phyloP scores from a whole-genome alignment of 306 rosid genomes.

The Lathyrus sativus region DNA sequence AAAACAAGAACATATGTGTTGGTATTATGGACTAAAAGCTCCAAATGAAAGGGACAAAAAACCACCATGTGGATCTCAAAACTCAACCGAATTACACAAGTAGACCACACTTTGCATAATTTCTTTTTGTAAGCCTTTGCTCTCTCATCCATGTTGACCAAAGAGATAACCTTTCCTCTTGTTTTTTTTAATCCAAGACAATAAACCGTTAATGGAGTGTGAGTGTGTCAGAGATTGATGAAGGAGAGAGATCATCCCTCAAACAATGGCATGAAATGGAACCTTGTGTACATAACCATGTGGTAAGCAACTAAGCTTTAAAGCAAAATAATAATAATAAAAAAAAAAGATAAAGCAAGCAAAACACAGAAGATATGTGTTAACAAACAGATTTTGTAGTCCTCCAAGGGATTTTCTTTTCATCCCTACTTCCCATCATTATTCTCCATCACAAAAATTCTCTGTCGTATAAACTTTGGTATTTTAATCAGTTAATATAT shows the following conservation, averaged over 20 bases:
- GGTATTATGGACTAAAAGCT: constrained; percentile 40
- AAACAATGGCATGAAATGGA: constrained; percentile 31
- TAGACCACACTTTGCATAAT: constrained; percentile 50
- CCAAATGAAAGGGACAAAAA: constrained; percentile 72
- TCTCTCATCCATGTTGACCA: constrained; percentile 38
- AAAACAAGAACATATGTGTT: background rate
- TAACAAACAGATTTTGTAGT: constrained; percentile 90
- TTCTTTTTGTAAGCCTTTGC: constrained; percentile 23
- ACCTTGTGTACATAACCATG: constrained; percentile 63
- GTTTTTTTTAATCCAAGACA: constrained; percentile 1
- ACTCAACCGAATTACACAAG: constrained; percentile 30
- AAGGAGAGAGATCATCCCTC: constrained; percentile 22
- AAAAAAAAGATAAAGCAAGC: constrained; percentile 48
- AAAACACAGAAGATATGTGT: constrained; percentile 49
- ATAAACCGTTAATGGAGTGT: constrained; percentile 59
- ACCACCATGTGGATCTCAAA: constrained; percentile 56
- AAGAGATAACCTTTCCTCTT: constrained; percentile 9
- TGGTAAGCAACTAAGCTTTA: constrained; percentile 69
- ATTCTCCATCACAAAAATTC: constrained; percentile 51
- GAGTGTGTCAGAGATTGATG: constrained; percentile 34
- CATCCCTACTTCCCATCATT: constrained; percentile 74
- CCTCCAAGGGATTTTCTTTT: constrained; percentile 85
- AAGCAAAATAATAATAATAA: constrained; percentile 9
- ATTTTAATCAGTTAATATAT: background rate
- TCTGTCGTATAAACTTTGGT: constrained; percentile 24